Evolutionary conservation across 1,139 yeast genomes (phyloP).

Genomic region (Waltiozyma sp.): DNA sequence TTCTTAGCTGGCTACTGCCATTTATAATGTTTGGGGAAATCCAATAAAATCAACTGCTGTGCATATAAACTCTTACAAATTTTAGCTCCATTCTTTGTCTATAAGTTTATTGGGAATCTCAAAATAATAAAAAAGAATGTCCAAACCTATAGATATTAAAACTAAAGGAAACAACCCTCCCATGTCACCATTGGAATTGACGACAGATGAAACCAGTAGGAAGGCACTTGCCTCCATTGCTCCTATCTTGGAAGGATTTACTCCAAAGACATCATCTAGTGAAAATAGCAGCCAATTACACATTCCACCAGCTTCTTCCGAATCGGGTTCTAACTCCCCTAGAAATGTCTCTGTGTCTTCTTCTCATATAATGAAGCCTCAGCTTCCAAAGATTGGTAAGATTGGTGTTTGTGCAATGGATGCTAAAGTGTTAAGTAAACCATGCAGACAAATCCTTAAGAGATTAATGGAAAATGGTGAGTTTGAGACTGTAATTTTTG

Average conservation of each 20-base stretch:
- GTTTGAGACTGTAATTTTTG: conserved; percentile 92
- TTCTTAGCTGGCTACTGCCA: too few species aligned
- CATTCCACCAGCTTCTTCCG: conserved; percentile 24
- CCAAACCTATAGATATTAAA: conserved; percentile 13
- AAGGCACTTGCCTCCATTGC: conserved; percentile 71
- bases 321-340: conserved; percentile 16
- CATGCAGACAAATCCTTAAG: conserved; percentile 85
- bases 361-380: conserved; percentile 25
- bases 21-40: too few species aligned
- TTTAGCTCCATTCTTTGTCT: too few species aligned
- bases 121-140: too few species aligned
- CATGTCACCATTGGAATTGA: conserved; percentile 23
- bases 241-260: conserved; percentile 60
- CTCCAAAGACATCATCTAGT: conserved; percentile 60
- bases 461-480: conserved; percentile 87
- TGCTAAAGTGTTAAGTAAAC: conserved; percentile 89
- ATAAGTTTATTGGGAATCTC: too few species aligned
- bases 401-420: conserved; percentile 99
- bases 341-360: conserved; percentile 18
- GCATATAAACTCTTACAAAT: too few species aligned
- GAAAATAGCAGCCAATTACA: conserved; percentile 31
- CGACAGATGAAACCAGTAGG: conserved; percentile 21
- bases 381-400: conserved; percentile 71
- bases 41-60: too few species aligned
- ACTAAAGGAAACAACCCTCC: conserved; percentile 9